These are phyloP conservation scores for Straminergon stramineum DNA, from an alignment of 225 moss, liverwort and hornwort genomes.

Conservation along the genomic window DNA sequence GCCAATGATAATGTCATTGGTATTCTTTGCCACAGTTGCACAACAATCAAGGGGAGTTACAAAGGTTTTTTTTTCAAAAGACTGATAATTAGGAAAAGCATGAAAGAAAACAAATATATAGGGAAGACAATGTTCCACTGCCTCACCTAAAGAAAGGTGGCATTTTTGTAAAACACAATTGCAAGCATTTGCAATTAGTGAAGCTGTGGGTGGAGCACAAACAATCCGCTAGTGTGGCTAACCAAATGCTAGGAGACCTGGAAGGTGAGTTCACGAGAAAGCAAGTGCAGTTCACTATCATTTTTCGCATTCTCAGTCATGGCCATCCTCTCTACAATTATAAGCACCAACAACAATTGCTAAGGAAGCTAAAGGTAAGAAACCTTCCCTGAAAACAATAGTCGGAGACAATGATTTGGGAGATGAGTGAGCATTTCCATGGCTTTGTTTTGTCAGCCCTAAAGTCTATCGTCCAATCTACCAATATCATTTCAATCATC, in stretches of 20 bases:
- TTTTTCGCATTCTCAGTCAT: neutral
- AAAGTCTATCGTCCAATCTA: too few relatives aligned
- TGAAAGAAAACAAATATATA: neutral
- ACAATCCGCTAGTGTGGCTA: rapidly evolving
- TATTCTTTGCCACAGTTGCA: neutral
- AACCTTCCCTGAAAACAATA: too few relatives aligned
- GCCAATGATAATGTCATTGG: rapidly evolving
- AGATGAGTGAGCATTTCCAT: too few relatives aligned
- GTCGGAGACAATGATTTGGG: rapidly evolving
- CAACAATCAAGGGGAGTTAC: rapidly evolving
- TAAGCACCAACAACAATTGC: neutral
- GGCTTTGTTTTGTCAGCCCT: rapidly evolving
- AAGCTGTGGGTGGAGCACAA: neutral
- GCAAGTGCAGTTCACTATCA: neutral
- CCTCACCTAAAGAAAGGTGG: neutral
- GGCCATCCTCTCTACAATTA: neutral
- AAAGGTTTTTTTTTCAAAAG: neutral
- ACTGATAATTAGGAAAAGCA: neutral
- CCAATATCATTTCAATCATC: rapidly evolving
- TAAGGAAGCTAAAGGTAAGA: neutral
- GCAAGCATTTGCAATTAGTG: neutral
- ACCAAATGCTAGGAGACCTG: neutral
- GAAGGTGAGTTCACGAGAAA: neutral
- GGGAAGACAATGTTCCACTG: neutral
- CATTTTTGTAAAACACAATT: rapidly evolving